Conservation (phyloP, 108 stramenopile species). For the Mediolabrus comicus region DNA sequence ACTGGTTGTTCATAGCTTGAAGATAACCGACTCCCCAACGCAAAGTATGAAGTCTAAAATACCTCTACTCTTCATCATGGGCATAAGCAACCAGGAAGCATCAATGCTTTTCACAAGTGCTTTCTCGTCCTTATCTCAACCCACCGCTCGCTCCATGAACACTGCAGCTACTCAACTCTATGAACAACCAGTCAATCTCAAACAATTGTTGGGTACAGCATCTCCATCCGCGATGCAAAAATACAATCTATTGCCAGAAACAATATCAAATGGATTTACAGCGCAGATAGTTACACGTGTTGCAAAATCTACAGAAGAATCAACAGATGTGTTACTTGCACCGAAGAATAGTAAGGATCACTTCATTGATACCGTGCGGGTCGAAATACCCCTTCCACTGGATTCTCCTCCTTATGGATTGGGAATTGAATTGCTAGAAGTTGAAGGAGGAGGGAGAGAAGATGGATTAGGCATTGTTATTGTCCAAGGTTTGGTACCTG, state of each 20-base stretch:
- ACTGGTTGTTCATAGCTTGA: no score
- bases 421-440: slow-evolving; percentile 40
- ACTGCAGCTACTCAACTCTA: slow-evolving; percentile 1
- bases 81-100: neutral
- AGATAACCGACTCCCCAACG: no score
- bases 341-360: slow-evolving; percentile 48
- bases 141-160: neutral
- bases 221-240: slow-evolving; percentile 23
- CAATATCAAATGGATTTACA: neutral
- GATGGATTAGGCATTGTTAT: slow-evolving; percentile 50
- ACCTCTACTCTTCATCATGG: neutral
- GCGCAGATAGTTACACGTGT: slow-evolving; percentile 15
- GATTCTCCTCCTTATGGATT: slow-evolving; percentile 33
- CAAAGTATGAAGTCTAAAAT: neutral
- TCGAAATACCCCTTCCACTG: slow-evolving; percentile 43
- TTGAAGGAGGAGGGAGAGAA: slow-evolving; percentile 45
- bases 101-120: no score
- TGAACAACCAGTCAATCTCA: slow-evolving; percentile 21
- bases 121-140: neutral
- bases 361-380: slow-evolving; percentile 55
- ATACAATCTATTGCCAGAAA: slow-evolving; percentile 16
- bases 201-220: slow-evolving; percentile 21
- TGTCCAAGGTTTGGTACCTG: slow-evolving; percentile 34
- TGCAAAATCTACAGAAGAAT: slow-evolving; percentile 17
- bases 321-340: slow-evolving; percentile 16